phyloP scores from a whole-genome alignment of 495 filamentous ascomycete species.

The Podospora appendiculata region DNA sequence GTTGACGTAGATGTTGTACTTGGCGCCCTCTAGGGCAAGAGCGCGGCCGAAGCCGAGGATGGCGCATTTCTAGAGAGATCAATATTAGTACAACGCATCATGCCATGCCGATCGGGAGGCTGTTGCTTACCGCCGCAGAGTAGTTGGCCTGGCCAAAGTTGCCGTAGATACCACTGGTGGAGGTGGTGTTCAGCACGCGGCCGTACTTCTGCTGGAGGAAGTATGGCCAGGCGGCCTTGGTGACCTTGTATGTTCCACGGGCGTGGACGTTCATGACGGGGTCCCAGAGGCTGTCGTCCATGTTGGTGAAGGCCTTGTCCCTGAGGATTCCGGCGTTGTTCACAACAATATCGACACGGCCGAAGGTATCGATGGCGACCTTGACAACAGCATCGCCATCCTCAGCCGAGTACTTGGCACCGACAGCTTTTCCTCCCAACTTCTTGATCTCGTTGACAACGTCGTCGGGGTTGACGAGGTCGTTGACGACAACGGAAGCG shows the following conservation, averaged over 20 bases:
- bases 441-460: slow-evolving; percentile 90
- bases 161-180: slow-evolving; percentile 94
- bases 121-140: slow-evolving; percentile 67
- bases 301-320: slow-evolving; percentile 97
- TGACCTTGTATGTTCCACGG: slow-evolving; percentile 91
- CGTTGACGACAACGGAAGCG: slow-evolving; percentile 90
- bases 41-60: slow-evolving; percentile 94
- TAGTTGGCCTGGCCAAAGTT: slow-evolving; percentile 99
- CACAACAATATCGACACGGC: slow-evolving; percentile 86
- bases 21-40: slow-evolving; percentile 84
- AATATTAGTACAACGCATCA: slow-evolving; percentile 4
- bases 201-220: slow-evolving; percentile 99
- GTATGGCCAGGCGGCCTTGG: slow-evolving; percentile 96
- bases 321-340: slow-evolving; percentile 98
- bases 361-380: slow-evolving; percentile 85
- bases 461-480: slow-evolving; percentile 85
- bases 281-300: slow-evolving; percentile 93
- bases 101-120: neutral
- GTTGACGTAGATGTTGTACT: slow-evolving; percentile 98
- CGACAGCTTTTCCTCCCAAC: slow-evolving; percentile 82
- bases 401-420: slow-evolving; percentile 89
- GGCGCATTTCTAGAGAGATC: slow-evolving; percentile 61
- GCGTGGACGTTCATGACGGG: slow-evolving; percentile 88
- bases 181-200: slow-evolving; percentile 92
- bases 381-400: slow-evolving; percentile 92